These are phyloP conservation scores for Vaccinium vitisidaea DNA, from an alignment of 148 eudicot species.

Conservation along the genomic window DNA sequence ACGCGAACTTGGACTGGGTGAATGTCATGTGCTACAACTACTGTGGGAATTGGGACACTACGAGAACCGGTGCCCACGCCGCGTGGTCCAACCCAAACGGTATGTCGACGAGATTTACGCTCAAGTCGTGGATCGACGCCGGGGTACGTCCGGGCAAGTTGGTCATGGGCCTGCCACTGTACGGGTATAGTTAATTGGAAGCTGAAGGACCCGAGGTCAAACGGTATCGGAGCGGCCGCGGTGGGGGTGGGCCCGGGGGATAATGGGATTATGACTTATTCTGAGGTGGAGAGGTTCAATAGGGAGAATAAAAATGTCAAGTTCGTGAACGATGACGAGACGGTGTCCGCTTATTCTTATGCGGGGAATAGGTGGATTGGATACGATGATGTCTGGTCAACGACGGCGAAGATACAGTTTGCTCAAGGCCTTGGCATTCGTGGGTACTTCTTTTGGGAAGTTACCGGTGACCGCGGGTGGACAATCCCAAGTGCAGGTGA, in stretches of 20 bases:
- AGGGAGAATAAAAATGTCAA: conserved; percentile 27
- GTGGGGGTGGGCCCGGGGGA: conserved; percentile 38
- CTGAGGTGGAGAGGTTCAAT: conserved; percentile 29
- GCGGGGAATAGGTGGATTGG: conserved; percentile 44
- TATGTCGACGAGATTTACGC: conserved; percentile 42
- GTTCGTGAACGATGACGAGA: conserved; percentile 32
- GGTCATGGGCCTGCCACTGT: conserved; percentile 52
- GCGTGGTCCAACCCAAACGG: conserved; percentile 33
- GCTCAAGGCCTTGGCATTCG: conserved; percentile 34
- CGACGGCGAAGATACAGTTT: conserved; percentile 25
- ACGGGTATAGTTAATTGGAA: conserved; percentile 48
- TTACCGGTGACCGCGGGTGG: conserved; percentile 35
- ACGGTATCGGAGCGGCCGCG: conserved; percentile 40
- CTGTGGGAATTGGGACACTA: conserved; percentile 36
- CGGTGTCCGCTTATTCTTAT: conserved; percentile 35
- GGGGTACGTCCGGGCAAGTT: conserved; percentile 30
- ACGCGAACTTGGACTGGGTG: conserved; percentile 41
- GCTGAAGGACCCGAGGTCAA: conserved; percentile 25
- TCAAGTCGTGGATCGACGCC: conserved; percentile 38
- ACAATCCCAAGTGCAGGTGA: conserved; percentile 40
- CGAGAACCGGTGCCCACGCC: conserved; percentile 38
- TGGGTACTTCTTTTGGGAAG: conserved; percentile 55
- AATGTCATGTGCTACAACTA: conserved; percentile 53
- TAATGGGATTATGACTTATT: conserved; percentile 20
- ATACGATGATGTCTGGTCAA: conserved; percentile 39